These are phyloP conservation scores for Aspergillus japonicus DNA, from an alignment of 2,329 filamentous ascomycete genomes.

Conservation along the genomic window DNA sequence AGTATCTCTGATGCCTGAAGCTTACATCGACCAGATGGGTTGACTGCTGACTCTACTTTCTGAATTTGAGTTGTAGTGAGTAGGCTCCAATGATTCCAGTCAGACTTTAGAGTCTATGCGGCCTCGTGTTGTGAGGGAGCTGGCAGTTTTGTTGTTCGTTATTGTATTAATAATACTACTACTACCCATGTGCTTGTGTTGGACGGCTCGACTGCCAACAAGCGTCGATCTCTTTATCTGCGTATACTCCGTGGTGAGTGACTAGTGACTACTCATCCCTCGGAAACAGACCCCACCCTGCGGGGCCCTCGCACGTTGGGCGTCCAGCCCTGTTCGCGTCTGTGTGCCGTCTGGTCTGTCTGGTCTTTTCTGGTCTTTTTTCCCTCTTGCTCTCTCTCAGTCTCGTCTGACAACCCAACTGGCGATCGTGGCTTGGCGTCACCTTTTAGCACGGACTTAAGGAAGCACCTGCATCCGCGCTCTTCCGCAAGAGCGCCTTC, in stretches of 20 bases:
- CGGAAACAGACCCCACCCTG: conserved; percentile 12
- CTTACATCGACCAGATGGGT: not conserved
- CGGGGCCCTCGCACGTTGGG: conserved; percentile 14
- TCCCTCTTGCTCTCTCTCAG: not conserved
- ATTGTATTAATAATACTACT: not conserved
- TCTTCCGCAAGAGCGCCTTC: conserved; percentile 15
- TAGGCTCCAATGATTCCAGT: not conserved
- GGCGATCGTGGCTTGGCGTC: conserved; percentile 11
- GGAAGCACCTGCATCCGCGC: conserved; percentile 16
- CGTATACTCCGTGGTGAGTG: not conserved
- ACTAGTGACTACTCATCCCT: not conserved
- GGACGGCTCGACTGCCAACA: conserved; percentile 1
- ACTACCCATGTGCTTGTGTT: not conserved
- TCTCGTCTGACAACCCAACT: conserved; percentile 21
- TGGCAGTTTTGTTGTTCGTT: not conserved
- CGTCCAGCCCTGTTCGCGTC: conserved; percentile 5
- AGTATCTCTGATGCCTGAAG: not conserved
- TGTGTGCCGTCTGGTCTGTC: conserved; percentile 3
- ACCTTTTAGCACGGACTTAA: conserved; percentile 6
- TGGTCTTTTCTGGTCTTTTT: not conserved
- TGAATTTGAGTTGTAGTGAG: not conserved
- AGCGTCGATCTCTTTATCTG: conserved; percentile 12
- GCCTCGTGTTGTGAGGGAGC: not conserved
- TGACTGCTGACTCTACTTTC: not conserved
- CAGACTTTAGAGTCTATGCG: not conserved